These are phyloP conservation scores for Xylariaceae sp. DNA, from an alignment of 2,329 filamentous ascomycete species.

Conservation along the genomic window DNA sequence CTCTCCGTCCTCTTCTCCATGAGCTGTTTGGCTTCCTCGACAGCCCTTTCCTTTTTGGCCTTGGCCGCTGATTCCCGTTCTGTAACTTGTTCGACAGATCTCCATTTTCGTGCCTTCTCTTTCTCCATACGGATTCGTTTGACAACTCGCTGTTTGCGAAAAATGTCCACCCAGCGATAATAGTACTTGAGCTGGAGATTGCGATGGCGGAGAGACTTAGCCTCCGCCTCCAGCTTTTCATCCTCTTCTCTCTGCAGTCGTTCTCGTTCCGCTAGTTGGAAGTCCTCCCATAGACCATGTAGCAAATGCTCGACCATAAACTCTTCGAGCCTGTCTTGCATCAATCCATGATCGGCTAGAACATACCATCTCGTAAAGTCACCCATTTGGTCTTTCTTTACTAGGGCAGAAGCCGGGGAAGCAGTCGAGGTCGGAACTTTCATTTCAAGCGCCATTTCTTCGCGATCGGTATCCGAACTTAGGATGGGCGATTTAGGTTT, in stretches of 20 bases:
- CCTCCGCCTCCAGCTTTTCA: slow-evolving; percentile 42
- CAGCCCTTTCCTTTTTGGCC: slow-evolving; percentile 16
- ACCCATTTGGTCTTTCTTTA: slow-evolving; percentile 40
- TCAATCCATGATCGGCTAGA: slow-evolving; percentile 48
- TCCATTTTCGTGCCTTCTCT: slow-evolving; percentile 47
- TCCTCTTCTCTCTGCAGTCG: slow-evolving; percentile 46
- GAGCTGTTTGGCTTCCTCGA: slow-evolving; percentile 23
- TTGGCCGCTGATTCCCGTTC: slow-evolving; percentile 23
- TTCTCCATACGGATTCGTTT: slow-evolving; percentile 49
- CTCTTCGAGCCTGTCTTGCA: slow-evolving; percentile 46
- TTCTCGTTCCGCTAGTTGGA: slow-evolving; percentile 38
- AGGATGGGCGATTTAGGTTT: not conserved
- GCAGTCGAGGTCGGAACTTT: not conserved
- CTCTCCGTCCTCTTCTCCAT: slow-evolving; percentile 19
- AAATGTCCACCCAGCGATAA: slow-evolving; percentile 51
- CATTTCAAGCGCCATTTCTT: not conserved
- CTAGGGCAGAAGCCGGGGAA: slow-evolving; percentile 6
- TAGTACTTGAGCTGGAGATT: slow-evolving; percentile 53
- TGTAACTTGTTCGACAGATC: slow-evolving; percentile 27
- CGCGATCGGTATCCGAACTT: not conserved
- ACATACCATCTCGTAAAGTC: slow-evolving; percentile 54
- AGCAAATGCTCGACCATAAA: slow-evolving; percentile 45
- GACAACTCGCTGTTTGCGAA: slow-evolving; percentile 45
- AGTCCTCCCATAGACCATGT: slow-evolving; percentile 38
- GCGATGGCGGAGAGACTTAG: slow-evolving; percentile 45